phyloP scores from a whole-genome alignment of 108 stramenopile species.

The Cyclotella distinguenda region DNA sequence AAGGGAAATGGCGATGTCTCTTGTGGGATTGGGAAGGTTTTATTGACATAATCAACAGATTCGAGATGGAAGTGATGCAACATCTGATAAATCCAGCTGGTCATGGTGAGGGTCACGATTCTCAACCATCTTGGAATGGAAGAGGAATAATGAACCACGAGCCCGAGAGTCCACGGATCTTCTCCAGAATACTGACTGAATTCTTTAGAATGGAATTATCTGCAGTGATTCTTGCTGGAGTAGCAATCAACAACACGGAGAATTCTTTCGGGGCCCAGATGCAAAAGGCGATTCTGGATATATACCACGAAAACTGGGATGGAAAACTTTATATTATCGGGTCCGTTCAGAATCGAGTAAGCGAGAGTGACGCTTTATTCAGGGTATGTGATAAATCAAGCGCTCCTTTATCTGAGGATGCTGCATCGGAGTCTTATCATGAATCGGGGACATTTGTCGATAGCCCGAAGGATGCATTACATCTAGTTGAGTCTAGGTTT shows the following conservation, averaged over 20 bases:
- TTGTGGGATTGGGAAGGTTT: constrained; percentile 11
- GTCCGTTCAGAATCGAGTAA: constrained; percentile 3
- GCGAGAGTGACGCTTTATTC: not conserved
- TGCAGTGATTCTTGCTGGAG: constrained; percentile 10
- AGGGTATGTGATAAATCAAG: not conserved
- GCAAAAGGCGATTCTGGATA: constrained; percentile 11
- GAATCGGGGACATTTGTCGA: no score
- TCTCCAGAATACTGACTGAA: not conserved
- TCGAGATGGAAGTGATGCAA: not conserved
- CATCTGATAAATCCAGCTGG: not conserved
- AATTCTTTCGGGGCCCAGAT: constrained; percentile 16
- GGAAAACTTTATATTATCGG: constrained; percentile 10
- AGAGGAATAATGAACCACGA: no score
- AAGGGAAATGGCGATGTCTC: not conserved
- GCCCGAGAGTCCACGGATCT: no score
- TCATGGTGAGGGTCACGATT: no score
- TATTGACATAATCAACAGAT: not conserved
- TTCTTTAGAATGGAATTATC: constrained; percentile 5
- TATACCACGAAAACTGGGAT: constrained; percentile 10
- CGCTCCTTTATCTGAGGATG: not conserved
- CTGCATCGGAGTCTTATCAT: no score
- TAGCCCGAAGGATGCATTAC: no score
- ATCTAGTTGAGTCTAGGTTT: no score
- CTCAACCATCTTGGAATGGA: no score
- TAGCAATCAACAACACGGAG: constrained; percentile 10